Evolutionary conservation across 1,284 basidiomycete species (phyloP), one percentile per base, ranked within the genome.

Genomic region (Anthracocystis panici-leucophaei): DNA sequence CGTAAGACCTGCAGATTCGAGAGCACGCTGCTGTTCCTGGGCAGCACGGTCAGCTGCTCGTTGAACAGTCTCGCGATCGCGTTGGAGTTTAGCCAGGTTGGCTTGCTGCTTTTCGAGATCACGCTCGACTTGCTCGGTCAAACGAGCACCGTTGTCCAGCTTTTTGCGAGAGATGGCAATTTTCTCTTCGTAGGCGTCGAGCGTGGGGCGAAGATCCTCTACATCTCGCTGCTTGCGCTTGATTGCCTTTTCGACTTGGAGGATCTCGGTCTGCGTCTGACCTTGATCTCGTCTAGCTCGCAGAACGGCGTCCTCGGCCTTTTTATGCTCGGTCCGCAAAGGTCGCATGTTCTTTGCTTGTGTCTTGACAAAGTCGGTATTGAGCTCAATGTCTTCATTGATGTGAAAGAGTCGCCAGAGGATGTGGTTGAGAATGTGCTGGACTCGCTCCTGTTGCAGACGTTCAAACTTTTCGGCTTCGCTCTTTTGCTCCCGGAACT

Each of bases 401-500:
- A 99, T 93, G 84, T 97, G 93, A 83, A 90, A 98, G 7, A 99
- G 87, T 79, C 92, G 93, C 89, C 93, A 96, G 10, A 99, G 87
- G 9, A 95, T 89, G 51, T 94, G 92, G 41, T 91, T 91, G 9
- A 96, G 88, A 40, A 94, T 90, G 51, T 93, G 88, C 52, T 91
- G 89, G 66, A 97, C 93, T 82, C 88, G 86, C 75, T 95, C 91
- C 56, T 91, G 87, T 78, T 90, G 90, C 8, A 98, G 87, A 18
- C 88, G 88, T 84, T 96, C 92, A 82, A 95, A 98, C 53, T 92
- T 89, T 80, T 94, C 93, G 5, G 94, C 93, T 85, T 99, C 97
- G 18, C 90, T 90, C 85, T 95, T 95, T 87, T 98, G 96, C 86
- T 98, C 95, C 86, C 94, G 94, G 87, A 97, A 98, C 81, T 96